Conservation (phyloP, 495 filamentous ascomycete species). For the Penicillium antarcticum region DNA sequence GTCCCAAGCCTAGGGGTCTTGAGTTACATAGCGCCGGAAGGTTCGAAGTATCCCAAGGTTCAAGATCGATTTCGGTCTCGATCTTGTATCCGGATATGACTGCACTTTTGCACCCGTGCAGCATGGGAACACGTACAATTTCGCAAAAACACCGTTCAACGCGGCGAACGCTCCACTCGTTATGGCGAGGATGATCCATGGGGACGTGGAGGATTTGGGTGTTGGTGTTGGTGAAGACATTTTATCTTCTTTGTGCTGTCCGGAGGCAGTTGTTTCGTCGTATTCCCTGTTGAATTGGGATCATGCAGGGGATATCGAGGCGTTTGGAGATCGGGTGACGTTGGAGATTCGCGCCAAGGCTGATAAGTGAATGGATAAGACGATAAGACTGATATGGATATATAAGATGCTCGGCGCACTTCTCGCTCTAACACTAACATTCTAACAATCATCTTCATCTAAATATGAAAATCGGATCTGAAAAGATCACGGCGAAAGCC, state of each 20-base stretch:
- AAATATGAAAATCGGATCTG: too few relatives aligned
- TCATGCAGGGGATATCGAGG: neutral
- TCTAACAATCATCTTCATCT: too few relatives aligned
- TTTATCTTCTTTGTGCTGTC: neutral
- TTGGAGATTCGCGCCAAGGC: conserved; percentile 3
- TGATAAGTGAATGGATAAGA: conserved; percentile 4
- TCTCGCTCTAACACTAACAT: too few relatives aligned
- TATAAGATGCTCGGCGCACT: too few relatives aligned
- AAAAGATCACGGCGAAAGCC: conserved; percentile 35
- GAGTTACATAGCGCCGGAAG: neutral
- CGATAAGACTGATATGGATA: conserved; percentile 8
- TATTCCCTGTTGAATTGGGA: neutral
- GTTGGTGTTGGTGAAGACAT: conserved; percentile 13
- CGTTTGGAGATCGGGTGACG: neutral
- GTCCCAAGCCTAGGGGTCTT: neutral
- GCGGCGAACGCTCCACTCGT: conserved; percentile 88
- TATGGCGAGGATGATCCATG: conserved; percentile 79
- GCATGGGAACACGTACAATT: conserved; percentile 59
- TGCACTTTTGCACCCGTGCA: neutral
- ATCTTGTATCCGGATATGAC: neutral
- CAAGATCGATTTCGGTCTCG: neutral
- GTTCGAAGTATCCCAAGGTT: neutral
- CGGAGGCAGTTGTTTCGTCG: neutral
- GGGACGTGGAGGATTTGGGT: conserved; percentile 13
- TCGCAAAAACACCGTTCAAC: conserved; percentile 94